Conservation (phyloP, 2,329 filamentous ascomycete species). For the Diaporthe humulicola region DNA sequence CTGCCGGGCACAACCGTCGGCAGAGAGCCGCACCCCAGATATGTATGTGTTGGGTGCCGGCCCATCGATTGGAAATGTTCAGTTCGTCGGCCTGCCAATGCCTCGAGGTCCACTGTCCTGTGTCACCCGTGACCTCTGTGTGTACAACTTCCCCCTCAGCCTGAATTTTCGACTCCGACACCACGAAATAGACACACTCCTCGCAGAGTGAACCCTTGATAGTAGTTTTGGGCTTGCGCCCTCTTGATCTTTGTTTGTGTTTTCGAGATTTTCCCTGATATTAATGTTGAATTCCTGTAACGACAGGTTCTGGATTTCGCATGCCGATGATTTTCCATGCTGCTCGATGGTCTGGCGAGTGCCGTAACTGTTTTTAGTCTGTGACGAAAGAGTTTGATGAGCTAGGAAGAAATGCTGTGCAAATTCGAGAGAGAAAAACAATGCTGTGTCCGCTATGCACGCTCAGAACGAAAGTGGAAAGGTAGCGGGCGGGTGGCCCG, state of each 20-base stretch:
- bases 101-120: conserved; percentile 14
- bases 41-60: conserved; percentile 20
- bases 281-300: background rate
- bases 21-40: background rate
- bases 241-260: conserved; percentile 33
- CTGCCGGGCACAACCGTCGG: background rate
- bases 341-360: background rate
- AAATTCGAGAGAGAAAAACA: background rate
- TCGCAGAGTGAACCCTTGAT: background rate
- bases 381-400: background rate
- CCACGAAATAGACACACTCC: background rate
- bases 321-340: conserved; percentile 16
- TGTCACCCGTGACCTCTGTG: conserved; percentile 25
- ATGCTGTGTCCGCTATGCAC: conserved; percentile 2
- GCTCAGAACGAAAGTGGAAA: background rate
- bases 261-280: background rate
- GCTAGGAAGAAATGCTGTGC: background rate
- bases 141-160: conserved; percentile 4
- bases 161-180: background rate
- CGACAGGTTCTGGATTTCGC: conserved; percentile 5
- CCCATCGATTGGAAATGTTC: conserved; percentile 10
- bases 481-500: background rate
- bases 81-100: conserved; percentile 19
- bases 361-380: background rate
- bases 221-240: conserved; percentile 33